Evolutionary conservation across 257 asterid species (phyloP).

Genomic region (Solanum clarkiae): DNA sequence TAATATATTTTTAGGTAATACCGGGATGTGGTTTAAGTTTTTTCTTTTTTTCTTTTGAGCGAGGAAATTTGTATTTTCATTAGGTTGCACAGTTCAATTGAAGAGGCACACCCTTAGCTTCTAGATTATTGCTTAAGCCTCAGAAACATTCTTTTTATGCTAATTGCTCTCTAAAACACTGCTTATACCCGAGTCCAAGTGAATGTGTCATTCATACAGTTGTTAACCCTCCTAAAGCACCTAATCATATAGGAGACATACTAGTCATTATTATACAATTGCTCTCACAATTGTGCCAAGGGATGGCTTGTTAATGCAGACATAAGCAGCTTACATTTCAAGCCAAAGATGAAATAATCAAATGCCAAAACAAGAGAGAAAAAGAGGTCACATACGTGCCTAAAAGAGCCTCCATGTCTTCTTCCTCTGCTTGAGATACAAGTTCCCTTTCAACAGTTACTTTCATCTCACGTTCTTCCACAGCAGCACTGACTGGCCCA

Average conservation of each 20-base stretch:
- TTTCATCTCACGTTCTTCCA: slow-evolving; percentile 54
- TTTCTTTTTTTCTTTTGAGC: background rate
- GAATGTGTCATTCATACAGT: background rate
- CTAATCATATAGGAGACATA: background rate
- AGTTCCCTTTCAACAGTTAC: slow-evolving; percentile 96
- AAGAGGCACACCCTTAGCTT: background rate
- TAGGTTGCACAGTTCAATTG: background rate
- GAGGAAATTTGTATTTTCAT: background rate
- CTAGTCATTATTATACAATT: background rate
- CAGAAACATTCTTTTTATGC: background rate
- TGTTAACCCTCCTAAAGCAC: background rate
- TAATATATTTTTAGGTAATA: background rate
- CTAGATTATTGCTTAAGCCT: background rate
- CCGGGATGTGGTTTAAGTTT: background rate
- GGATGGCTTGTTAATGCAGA: background rate
- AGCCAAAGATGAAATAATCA: background rate
- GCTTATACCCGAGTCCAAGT: background rate
- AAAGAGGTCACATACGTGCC: slow-evolving; percentile 66
- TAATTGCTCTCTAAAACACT: background rate
- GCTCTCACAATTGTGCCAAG: background rate
- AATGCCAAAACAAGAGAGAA: background rate
- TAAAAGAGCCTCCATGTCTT: slow-evolving; percentile 99
- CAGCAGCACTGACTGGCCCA: slow-evolving; percentile 25
- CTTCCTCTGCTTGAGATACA: slow-evolving; percentile 97
- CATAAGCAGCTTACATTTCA: background rate